Percentiles rank a stretch among this genome's conserved stretches.
phyloP scores from a whole-genome alignment of 2,329 filamentous ascomycete genomes.

The Aspergillus vadensis region DNA sequence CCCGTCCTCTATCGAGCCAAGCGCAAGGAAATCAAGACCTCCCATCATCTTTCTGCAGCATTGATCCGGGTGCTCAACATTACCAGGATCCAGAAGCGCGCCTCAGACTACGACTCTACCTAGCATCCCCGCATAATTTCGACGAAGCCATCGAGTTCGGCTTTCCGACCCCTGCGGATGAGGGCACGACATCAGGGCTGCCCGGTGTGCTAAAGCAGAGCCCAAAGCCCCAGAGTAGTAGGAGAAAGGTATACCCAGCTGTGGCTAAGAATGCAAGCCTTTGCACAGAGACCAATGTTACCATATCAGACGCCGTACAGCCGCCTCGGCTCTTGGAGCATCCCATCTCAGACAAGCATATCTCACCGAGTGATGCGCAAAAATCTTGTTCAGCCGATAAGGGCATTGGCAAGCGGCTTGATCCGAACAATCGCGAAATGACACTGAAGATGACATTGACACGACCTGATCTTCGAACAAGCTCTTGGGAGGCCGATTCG shows the following conservation, averaged over 20 bases:
- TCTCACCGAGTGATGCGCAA: slow-evolving; percentile 18
- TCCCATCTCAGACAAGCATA: slow-evolving; percentile 14
- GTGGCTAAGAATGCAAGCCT: not conserved
- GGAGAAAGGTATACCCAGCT: too few species aligned
- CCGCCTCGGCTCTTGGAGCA: slow-evolving; percentile 16
- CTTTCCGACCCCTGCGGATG: slow-evolving; percentile 62
- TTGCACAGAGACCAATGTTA: not conserved
- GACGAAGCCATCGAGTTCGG: slow-evolving; percentile 94
- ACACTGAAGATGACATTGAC: slow-evolving; percentile 95
- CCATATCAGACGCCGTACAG: not conserved
- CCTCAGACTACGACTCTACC: slow-evolving; percentile 79
- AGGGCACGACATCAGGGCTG: slow-evolving; percentile 25
- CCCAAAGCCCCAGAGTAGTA: not conserved
- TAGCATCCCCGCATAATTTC: slow-evolving; percentile 90
- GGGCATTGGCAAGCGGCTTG: slow-evolving; percentile 50
- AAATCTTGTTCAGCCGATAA: slow-evolving; percentile 30
- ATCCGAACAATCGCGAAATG: slow-evolving; percentile 76
- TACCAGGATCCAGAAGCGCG: slow-evolving; percentile 90
- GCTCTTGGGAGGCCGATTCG: slow-evolving; percentile 17
- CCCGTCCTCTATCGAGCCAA: slow-evolving; percentile 45
- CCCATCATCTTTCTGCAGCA: slow-evolving; percentile 54
- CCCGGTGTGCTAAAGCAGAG: not conserved
- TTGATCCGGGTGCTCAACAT: slow-evolving; percentile 74
- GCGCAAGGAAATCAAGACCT: slow-evolving; percentile 59
- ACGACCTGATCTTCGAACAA: slow-evolving; percentile 72